These are phyloP conservation scores for Globisporangium parvum DNA, from an alignment of 352 stramenopile genomes.

Conservation along the genomic window DNA sequence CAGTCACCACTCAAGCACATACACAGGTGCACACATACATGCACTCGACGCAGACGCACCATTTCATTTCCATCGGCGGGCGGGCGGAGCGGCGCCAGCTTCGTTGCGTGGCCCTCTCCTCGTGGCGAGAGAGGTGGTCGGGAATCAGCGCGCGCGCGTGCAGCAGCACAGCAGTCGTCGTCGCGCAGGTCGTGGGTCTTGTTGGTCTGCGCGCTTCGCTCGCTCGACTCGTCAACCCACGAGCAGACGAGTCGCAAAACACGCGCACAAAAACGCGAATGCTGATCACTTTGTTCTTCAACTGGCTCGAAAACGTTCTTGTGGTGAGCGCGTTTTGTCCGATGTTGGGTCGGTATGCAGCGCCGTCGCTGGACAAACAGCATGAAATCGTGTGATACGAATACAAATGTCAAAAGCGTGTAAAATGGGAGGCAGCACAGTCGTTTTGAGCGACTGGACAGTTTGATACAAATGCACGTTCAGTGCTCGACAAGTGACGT, in stretches of 20 bases:
- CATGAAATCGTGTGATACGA: too few species aligned
- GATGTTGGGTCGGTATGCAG: too few species aligned
- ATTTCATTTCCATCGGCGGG: slow-evolving; percentile 42
- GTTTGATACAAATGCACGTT: too few species aligned
- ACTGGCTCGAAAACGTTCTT: not conserved
- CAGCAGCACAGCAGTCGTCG: not conserved
- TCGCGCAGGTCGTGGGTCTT: too few species aligned
- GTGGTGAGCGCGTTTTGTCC: not conserved
- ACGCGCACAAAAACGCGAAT: not conserved
- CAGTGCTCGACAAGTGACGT: too few species aligned
- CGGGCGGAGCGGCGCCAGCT: slow-evolving; percentile 33
- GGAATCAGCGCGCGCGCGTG: not conserved
- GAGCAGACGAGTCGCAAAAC: not conserved
- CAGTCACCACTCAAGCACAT: not conserved
- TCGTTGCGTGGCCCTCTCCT: slow-evolving; percentile 18
- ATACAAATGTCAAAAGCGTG: too few species aligned
- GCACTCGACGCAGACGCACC: slow-evolving; percentile 30
- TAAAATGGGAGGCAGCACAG: too few species aligned
- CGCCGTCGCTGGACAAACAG: too few species aligned
- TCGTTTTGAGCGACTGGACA: too few species aligned
- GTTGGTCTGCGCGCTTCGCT: not conserved
- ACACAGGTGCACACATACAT: not conserved
- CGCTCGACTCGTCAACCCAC: not conserved
- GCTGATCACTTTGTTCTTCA: not conserved
- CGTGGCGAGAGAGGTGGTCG: not conserved